Base-by-base conservation (phyloP, 257 asterid genomes). In the Primulina huaijiensis region DNA sequence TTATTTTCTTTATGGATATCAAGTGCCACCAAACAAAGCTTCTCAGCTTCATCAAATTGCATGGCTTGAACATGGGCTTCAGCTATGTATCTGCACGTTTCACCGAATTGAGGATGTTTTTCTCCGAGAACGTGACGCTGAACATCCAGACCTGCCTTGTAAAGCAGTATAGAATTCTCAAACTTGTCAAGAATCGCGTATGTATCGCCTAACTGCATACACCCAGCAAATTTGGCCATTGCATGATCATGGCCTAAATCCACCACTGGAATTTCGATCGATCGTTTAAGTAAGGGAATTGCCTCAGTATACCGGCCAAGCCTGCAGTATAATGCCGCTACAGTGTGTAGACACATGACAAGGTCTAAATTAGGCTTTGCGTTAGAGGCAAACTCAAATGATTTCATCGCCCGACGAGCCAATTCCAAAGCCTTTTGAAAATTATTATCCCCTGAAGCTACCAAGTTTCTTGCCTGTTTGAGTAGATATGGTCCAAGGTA, bases 141-240 rank as follows among this genome's bases (percentile, higher is more conserved):
- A 19, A 94, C 91, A 82, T 91, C 99, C 68, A 88, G 77, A 25
- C 97, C 99, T 9, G 95, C 97, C 0, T 81, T 85, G 64, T 94
- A 94, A 9, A 82, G 78, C 46, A 86, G 69, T 29, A 91, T 80
- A 0, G 99, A 91, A 59, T 88, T 88, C 86, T 91, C 95, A 9
- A 89, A 83, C 76, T 89, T 89, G 3, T 97, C 96, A 3, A 83
- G 77, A 95, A 88, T 86, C 3, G 98, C 97, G 70, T 91, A 84
- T 1, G 95, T 94, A 68, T 94, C 99, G 4, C 98, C 99, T 33
- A 94, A 71, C 76, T 94, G 99, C 99, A 94, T 94, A 78, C 93
- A 86, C 40, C 99, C 99, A 0, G 97, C 87, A 64, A 94, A 94
- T 73, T 94, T 94, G 0, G 99, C 99, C 8, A 91, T 88, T n/a